These are phyloP conservation scores for Heritiera fomes DNA, from an alignment of 345 rosid genomes.

Conservation along the genomic window DNA sequence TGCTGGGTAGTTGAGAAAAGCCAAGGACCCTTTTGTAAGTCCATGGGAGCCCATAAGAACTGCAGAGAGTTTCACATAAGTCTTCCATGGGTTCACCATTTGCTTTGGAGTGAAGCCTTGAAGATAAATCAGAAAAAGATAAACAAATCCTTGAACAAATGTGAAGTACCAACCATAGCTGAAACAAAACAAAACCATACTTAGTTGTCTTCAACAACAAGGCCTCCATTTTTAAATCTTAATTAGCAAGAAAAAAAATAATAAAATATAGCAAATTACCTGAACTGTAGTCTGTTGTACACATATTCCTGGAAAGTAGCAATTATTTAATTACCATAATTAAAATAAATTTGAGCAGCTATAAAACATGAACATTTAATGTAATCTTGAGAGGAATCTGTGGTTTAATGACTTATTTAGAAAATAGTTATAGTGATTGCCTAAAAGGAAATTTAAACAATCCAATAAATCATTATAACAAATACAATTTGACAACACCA, in stretches of 20 bases:
- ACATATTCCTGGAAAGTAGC: constrained; percentile 75
- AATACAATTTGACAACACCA: not conserved
- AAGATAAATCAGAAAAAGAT: constrained; percentile 72
- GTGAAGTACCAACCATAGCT: constrained; percentile 99
- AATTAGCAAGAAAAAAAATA: not conserved
- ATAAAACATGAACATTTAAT: not conserved
- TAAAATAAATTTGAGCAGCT: not conserved
- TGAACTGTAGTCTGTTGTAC: constrained; percentile 85
- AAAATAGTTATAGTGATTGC: not conserved
- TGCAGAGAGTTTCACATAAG: constrained; percentile 91
- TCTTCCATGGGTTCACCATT: constrained; percentile 93
- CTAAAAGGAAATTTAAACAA: not conserved
- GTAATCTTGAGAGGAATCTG: not conserved
- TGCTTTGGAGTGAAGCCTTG: constrained; percentile 91
- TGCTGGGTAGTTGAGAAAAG: constrained; percentile 95
- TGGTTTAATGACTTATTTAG: not conserved
- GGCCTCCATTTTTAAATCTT: constrained; percentile 11
- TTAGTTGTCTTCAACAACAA: not conserved
- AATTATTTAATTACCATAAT: not conserved
- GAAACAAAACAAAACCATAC: constrained; percentile 23
- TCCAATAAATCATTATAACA: not conserved
- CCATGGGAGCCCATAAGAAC: constrained; percentile 98
- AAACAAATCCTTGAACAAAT: constrained; percentile 93
- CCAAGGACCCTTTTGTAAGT: constrained; percentile 88
- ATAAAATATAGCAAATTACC: constrained; percentile 33